phyloP scores from a whole-genome alignment of 2,329 filamentous ascomycete species.

The Ceratocystis lukuohia region DNA sequence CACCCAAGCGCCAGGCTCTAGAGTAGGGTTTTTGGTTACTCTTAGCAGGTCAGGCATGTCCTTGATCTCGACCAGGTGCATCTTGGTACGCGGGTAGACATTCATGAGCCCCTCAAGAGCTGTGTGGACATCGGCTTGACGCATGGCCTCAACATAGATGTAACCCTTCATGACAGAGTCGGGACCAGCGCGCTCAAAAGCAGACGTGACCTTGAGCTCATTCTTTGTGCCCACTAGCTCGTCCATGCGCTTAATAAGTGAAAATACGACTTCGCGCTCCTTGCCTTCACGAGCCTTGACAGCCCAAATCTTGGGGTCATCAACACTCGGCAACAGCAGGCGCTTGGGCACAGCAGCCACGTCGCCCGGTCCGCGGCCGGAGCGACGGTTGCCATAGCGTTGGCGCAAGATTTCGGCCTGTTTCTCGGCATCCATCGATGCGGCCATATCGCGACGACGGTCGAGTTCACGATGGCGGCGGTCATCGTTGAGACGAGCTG shows the following conservation, averaged over 20 bases:
- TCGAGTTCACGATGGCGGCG: slow-evolving; percentile 88
- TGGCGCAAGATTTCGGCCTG: slow-evolving; percentile 77
- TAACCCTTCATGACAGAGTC: slow-evolving; percentile 80
- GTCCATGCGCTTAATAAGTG: slow-evolving; percentile 77
- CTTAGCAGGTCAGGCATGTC: slow-evolving; percentile 95
- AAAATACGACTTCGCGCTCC: slow-evolving; percentile 78
- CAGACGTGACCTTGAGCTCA: slow-evolving; percentile 71
- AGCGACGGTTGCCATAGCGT: slow-evolving; percentile 69
- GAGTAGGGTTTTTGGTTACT: slow-evolving; percentile 69
- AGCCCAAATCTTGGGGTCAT: slow-evolving; percentile 93
- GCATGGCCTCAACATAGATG: slow-evolving; percentile 84
- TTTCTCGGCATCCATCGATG: slow-evolving; percentile 84
- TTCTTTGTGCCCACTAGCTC: slow-evolving; percentile 67
- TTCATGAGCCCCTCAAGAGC: slow-evolving; percentile 76
- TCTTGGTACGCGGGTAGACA: slow-evolving; percentile 76
- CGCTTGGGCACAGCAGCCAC: slow-evolving; percentile 71
- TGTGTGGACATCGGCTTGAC: slow-evolving; percentile 71
- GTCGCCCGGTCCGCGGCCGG: slow-evolving; percentile 50
- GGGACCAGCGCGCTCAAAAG: slow-evolving; percentile 74
- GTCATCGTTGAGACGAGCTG: slow-evolving; percentile 72
- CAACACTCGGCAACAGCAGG: slow-evolving; percentile 77
- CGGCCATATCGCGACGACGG: slow-evolving; percentile 73
- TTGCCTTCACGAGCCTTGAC: slow-evolving; percentile 90
- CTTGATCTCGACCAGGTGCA: slow-evolving; percentile 83
- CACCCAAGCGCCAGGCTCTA: slow-evolving; percentile 84